Percentiles rank a stretch among this genome's conserved stretches.
These are phyloP conservation scores for Rhododendron simsii DNA, from an alignment of 148 eudicot genomes.

Conservation along the genomic window DNA sequence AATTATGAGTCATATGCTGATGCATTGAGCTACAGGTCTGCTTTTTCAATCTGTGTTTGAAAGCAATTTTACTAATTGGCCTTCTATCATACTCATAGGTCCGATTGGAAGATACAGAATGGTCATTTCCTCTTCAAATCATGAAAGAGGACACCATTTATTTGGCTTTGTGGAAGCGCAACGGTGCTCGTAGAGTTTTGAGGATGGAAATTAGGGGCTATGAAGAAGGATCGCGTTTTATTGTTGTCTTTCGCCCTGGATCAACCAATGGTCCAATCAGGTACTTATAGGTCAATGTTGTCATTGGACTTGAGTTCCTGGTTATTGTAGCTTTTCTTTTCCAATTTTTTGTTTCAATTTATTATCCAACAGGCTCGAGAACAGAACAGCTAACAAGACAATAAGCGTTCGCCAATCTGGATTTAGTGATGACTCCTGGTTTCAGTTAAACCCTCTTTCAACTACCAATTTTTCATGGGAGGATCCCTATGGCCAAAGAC, in stretches of 20 bases:
- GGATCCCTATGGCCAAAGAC: slow-evolving; percentile 79
- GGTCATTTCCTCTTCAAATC: slow-evolving; percentile 89
- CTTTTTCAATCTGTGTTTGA: not conserved
- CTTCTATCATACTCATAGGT: slow-evolving; percentile 38
- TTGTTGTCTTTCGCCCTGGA: slow-evolving; percentile 89
- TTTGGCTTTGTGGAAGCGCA: slow-evolving; percentile 51
- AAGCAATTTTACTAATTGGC: not conserved
- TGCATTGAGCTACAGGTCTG: not conserved
- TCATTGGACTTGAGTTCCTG: not conserved
- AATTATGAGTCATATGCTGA: not conserved
- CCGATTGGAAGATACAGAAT: slow-evolving; percentile 57
- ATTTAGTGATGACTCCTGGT: slow-evolving; percentile 68
- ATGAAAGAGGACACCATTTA: slow-evolving; percentile 76
- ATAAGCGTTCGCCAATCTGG: slow-evolving; percentile 81
- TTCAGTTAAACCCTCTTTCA: slow-evolving; percentile 61
- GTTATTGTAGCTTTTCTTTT: not conserved
- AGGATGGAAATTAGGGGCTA: slow-evolving; percentile 86
- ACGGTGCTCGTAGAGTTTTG: slow-evolving; percentile 47
- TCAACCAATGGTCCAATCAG: slow-evolving; percentile 76
- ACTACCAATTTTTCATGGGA: slow-evolving; percentile 81
- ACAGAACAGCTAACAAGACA: slow-evolving; percentile 57
- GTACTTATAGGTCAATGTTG: slow-evolving; percentile 26
- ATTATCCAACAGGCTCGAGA: slow-evolving; percentile 62
- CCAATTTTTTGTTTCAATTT: slow-evolving; percentile 4
- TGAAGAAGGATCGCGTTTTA: slow-evolving; percentile 96